A percentile compares a stretch with the other conserved stretches of the same genome.
Evolutionary conservation across 176 grass and related monocot genomes (phyloP).

Genomic region (Paspalum notatum): DNA sequence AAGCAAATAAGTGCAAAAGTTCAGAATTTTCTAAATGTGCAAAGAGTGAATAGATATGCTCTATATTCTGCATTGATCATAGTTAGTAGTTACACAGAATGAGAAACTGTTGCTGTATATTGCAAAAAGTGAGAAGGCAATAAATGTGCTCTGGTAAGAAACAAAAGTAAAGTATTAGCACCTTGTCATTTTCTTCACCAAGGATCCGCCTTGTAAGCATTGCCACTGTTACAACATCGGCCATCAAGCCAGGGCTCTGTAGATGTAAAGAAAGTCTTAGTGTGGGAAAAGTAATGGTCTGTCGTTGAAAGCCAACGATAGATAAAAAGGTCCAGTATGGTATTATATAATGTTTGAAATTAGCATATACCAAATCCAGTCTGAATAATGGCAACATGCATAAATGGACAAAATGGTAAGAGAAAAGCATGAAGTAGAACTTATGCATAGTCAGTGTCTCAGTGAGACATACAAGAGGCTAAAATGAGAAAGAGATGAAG

Average conservation of each 20-base stretch:
- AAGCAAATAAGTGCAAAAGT: conserved; percentile 33
- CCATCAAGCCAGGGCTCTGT: conserved; percentile 77
- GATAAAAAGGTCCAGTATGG: background rate
- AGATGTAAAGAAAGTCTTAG: conserved; percentile 38
- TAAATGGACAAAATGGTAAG: background rate
- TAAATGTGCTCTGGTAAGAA: conserved; percentile 5
- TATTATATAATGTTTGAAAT: background rate
- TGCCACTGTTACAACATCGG: conserved; percentile 79
- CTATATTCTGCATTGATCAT: conserved; percentile 11
- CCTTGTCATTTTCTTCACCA: conserved; percentile 93
- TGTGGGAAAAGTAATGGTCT: conserved; percentile 2
- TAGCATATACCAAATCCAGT: conserved; percentile 18
- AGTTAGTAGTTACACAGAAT: conserved; percentile 31
- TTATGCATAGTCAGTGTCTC: background rate
- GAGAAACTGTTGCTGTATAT: conserved; percentile 19
- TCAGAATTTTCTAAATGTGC: conserved; percentile 33
- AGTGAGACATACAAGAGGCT: conserved; percentile 8
- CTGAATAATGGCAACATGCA: conserved; percentile 25
- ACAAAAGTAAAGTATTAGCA: conserved; percentile 30
- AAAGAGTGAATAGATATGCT: conserved; percentile 14
- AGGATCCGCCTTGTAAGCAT: conserved; percentile 81
- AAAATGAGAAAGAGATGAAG: conserved; percentile 32
- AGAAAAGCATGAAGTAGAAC: conserved; percentile 29
- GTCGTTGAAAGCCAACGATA: conserved; percentile 12
- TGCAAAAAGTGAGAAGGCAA: conserved; percentile 32